phyloP scores from a whole-genome alignment of 1,284 basidiomycete species.

The Trichosporon inkin region DNA sequence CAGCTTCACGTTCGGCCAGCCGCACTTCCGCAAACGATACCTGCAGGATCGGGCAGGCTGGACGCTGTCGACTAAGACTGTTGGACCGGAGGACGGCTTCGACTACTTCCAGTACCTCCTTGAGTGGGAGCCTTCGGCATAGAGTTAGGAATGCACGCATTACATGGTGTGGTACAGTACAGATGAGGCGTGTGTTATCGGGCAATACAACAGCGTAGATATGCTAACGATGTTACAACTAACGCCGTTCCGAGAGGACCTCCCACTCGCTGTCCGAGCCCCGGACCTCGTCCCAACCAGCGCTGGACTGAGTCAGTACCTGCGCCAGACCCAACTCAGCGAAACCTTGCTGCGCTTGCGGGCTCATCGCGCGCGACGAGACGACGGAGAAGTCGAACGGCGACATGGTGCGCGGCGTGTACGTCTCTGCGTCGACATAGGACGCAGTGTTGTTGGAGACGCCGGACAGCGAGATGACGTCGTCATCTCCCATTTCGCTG shows the following conservation, averaged over 20 bases:
- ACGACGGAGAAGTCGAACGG: background rate
- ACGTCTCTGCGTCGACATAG: conserved; percentile 22
- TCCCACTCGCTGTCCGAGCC: conserved; percentile 20
- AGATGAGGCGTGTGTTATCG: background rate
- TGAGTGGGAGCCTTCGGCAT: conserved; percentile 22
- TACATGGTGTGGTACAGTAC: background rate
- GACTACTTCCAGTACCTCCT: conserved; percentile 77
- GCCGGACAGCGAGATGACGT: conserved; percentile 16
- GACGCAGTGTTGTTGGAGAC: conserved; percentile 8
- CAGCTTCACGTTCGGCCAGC: conserved; percentile 79
- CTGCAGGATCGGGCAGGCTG: conserved; percentile 49
- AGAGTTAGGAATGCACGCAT: background rate
- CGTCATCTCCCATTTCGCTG: conserved; percentile 12
- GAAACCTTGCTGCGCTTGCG: background rate
- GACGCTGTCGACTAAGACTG: conserved; percentile 35
- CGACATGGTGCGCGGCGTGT: conserved; percentile 18
- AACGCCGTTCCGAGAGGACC: conserved; percentile 12
- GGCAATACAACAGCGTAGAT: conserved; percentile 1
- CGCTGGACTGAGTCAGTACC: background rate
- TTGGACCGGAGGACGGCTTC: conserved; percentile 62
- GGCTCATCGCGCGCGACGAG: conserved; percentile 10
- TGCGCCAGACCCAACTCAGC: background rate
- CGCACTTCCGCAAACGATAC: conserved; percentile 77
- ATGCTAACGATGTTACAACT: background rate
- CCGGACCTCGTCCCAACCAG: background rate